phyloP scores from a whole-genome alignment of 2,329 filamentous ascomycete species.

The Cladosporium sp. region DNA sequence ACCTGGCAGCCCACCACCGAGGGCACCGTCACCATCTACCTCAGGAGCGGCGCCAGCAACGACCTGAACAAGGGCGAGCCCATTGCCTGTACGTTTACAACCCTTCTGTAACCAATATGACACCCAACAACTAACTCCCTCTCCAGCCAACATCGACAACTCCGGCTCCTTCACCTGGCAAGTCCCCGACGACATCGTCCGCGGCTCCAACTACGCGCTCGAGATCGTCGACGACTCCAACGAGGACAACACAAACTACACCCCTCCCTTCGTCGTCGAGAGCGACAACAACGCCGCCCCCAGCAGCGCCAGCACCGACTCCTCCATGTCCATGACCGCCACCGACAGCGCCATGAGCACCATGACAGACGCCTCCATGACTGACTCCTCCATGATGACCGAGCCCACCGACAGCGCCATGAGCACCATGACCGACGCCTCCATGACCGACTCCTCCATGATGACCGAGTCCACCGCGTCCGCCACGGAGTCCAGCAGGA shows the following conservation, averaged over 20 bases:
- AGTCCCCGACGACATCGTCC: slow-evolving; percentile 35
- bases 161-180: slow-evolving; percentile 45
- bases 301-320: slow-evolving; percentile 3
- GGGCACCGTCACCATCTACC: slow-evolving; percentile 47
- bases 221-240: slow-evolving; percentile 47
- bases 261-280: slow-evolving; percentile 40
- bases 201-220: slow-evolving; percentile 46
- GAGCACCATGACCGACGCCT: slow-evolving; percentile 17
- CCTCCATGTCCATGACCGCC: neutral
- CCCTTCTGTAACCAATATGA: slow-evolving; percentile 10
- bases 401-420: slow-evolving; percentile 18
- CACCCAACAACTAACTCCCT: slow-evolving; percentile 9
- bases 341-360: neutral
- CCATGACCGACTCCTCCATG: slow-evolving; percentile 19
- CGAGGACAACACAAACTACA: slow-evolving; percentile 44
- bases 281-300: slow-evolving; percentile 8
- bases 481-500: slow-evolving; percentile 1
- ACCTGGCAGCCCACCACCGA: slow-evolving; percentile 45
- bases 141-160: slow-evolving; percentile 43
- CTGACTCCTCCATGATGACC: neutral
- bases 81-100: slow-evolving; percentile 25
- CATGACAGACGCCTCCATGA: neutral
- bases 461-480: slow-evolving; percentile 18
- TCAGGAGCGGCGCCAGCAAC: slow-evolving; percentile 35
- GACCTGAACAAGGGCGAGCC: slow-evolving; percentile 29